These are phyloP conservation scores for Aspergillus novoparasiticus DNA, from an alignment of 2,329 filamentous ascomycete species.

Conservation along the genomic window DNA sequence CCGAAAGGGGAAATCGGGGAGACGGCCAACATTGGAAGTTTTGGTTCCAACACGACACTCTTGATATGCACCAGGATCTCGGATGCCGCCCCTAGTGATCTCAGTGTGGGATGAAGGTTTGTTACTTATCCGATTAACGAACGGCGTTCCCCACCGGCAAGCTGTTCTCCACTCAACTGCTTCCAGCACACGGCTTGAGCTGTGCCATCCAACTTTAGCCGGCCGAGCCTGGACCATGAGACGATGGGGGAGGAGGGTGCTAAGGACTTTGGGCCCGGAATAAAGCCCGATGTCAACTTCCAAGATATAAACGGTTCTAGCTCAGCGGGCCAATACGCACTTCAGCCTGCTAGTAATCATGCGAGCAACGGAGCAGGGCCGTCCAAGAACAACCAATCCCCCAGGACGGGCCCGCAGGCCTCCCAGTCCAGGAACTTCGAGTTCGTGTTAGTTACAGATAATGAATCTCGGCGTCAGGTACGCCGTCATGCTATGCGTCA, in stretches of 20 bases:
- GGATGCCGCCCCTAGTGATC: constrained; percentile 1
- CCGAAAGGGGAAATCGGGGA: constrained; percentile 27
- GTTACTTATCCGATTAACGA: constrained; percentile 13
- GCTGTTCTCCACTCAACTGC: constrained; percentile 16
- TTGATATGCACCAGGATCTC: constrained; percentile 10
- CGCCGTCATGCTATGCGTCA: constrained; percentile 41
- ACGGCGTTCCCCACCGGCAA: constrained; percentile 17
- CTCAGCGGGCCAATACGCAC: constrained; percentile 8
- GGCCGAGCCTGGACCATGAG: constrained; percentile 25
- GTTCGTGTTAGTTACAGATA: constrained; percentile 37
- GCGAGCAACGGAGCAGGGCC: constrained; percentile 6
- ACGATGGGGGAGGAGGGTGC: constrained; percentile 32
- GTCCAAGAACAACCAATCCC: constrained; percentile 10
- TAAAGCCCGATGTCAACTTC: constrained; percentile 9
- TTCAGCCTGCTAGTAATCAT: constrained; percentile 13
- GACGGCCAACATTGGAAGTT: constrained; percentile 25
- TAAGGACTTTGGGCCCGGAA: constrained; percentile 14
- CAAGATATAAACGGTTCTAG: constrained; percentile 8
- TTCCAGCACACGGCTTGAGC: constrained; percentile 12
- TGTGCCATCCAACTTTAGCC: constrained; percentile 12
- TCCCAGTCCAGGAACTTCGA: constrained; percentile 32
- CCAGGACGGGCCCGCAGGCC: constrained; percentile 11
- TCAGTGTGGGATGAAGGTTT: constrained; percentile 13
- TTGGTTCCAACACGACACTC: constrained; percentile 12
- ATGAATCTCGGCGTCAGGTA: constrained; percentile 35